phyloP scores from a whole-genome alignment of 1,284 basidiomycete species.

The Trametes versicolor region DNA sequence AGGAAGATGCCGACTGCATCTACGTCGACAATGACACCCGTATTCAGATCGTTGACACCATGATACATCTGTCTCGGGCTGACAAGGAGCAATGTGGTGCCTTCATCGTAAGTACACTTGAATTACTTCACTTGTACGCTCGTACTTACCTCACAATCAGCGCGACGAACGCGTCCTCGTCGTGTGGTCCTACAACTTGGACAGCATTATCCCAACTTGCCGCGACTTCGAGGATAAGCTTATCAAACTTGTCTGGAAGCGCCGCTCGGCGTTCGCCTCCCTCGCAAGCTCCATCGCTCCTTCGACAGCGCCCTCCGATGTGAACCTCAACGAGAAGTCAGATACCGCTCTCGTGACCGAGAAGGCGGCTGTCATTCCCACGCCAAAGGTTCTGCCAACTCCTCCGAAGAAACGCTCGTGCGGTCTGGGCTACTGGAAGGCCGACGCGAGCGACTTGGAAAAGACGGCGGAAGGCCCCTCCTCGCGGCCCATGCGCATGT shows the following conservation, averaged over 20 bases:
- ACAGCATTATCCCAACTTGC: conserved; percentile 71
- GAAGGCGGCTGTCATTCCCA: conserved; percentile 40
- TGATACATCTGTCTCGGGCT: conserved; percentile 69
- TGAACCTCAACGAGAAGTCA: conserved; percentile 59
- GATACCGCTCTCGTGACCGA: conserved; percentile 33
- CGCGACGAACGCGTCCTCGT: conserved; percentile 79
- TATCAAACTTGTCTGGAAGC: conserved; percentile 83
- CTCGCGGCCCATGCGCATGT: conserved; percentile 70
- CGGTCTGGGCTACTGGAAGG: conserved; percentile 51
- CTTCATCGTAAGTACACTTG: conserved; percentile 66
- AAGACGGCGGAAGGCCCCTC: conserved; percentile 52
- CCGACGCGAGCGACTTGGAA: conserved; percentile 56
- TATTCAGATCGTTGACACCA: conserved; percentile 73
- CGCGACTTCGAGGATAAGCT: conserved; percentile 79
- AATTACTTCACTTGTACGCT: neutral
- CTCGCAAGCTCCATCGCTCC: conserved; percentile 48
- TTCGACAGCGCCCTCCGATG: conserved; percentile 59
- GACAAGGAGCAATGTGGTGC: conserved; percentile 89
- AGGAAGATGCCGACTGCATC: conserved; percentile 61
- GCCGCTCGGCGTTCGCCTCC: conserved; percentile 52
- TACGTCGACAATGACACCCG: conserved; percentile 66
- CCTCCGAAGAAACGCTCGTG: conserved; percentile 42
- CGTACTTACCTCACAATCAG: conserved; percentile 44
- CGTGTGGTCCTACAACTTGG: conserved; percentile 82
- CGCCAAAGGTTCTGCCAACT: conserved; percentile 47